A percentile compares a stretch with the other conserved stretches of the same genome.
Evolutionary conservation across 2,329 filamentous ascomycete species (phyloP).

Genomic region (Metarhizium anisopliae): DNA sequence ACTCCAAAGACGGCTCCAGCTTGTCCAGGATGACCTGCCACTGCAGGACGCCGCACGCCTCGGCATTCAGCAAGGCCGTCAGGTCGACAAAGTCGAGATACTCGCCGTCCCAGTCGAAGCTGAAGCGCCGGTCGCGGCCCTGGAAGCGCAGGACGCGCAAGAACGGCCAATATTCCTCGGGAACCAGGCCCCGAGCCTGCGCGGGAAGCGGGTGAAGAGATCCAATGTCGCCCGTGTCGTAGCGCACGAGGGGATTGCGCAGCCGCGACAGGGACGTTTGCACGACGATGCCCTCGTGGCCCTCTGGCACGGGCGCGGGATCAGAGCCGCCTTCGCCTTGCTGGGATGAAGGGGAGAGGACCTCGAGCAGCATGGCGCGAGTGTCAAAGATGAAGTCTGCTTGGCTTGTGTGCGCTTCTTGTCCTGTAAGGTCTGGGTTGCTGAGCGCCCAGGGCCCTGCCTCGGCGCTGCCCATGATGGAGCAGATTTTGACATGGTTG

Average conservation of each 20-base stretch:
- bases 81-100: slow-evolving; percentile 29
- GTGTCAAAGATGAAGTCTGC: slow-evolving; percentile 30
- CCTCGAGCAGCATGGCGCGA: slow-evolving; percentile 26
- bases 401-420: slow-evolving; percentile 2
- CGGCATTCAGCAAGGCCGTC: slow-evolving; percentile 12
- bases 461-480: slow-evolving; percentile 32
- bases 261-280: slow-evolving; percentile 31
- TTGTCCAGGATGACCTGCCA: slow-evolving; percentile 32
- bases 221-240: slow-evolving; percentile 31
- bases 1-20: slow-evolving; percentile 16
- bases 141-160: slow-evolving; percentile 26
- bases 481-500: slow-evolving; percentile 24
- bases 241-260: slow-evolving; percentile 33
- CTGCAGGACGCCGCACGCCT: slow-evolving; percentile 24
- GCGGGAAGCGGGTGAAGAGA: slow-evolving; percentile 27
- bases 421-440: slow-evolving; percentile 19
- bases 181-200: slow-evolving; percentile 6
- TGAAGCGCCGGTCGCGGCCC: slow-evolving; percentile 32
- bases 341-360: slow-evolving; percentile 17
- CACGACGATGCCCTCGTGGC: slow-evolving; percentile 26
- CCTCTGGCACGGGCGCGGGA: slow-evolving; percentile 15
- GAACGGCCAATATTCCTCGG: slow-evolving; percentile 14
- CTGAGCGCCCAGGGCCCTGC: slow-evolving; percentile 29
- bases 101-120: slow-evolving; percentile 30
- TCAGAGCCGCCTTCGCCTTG: slow-evolving; percentile 5